Evolutionary conservation across 371 early-diverging fungal species (phyloP).

Genomic region (Mortierella sp.): DNA sequence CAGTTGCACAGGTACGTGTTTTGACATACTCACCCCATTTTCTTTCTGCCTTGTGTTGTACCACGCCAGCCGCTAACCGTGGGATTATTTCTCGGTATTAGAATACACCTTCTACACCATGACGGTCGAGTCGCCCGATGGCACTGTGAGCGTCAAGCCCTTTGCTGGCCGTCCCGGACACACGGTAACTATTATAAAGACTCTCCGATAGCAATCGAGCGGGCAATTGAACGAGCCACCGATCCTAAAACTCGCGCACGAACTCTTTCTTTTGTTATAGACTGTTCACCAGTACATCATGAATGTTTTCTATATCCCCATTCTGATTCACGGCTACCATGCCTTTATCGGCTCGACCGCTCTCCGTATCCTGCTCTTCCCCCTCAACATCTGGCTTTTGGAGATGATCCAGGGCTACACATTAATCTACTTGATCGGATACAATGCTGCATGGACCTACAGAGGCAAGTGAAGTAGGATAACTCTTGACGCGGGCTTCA

Average conservation of each 20-base stretch:
- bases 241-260: not conserved
- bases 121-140: conserved; percentile 56
- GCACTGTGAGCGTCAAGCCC: conserved; percentile 42
- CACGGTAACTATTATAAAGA: conserved; percentile 27
- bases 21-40: too few relatives aligned
- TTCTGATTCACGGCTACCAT: conserved; percentile 50
- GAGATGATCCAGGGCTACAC: conserved; percentile 58
- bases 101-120: conserved; percentile 57
- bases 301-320: conserved; percentile 57
- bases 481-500: not conserved
- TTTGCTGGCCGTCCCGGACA: conserved; percentile 58
- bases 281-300: conserved; percentile 57
- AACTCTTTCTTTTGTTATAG: conserved; percentile 7
- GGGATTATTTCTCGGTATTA: not conserved
- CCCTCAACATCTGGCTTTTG: conserved; percentile 56
- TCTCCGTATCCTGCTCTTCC: conserved; percentile 48
- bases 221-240: not conserved
- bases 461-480: conserved; percentile 24
- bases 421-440: conserved; percentile 51
- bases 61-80: not conserved
- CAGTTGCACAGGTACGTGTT: conserved; percentile 47
- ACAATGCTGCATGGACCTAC: conserved; percentile 58
- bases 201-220: not conserved
- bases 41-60: too few relatives aligned
- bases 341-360: conserved; percentile 35